Conservation (phyloP, 2,329 filamentous ascomycete genomes). For the Monosporascus sp. region DNA sequence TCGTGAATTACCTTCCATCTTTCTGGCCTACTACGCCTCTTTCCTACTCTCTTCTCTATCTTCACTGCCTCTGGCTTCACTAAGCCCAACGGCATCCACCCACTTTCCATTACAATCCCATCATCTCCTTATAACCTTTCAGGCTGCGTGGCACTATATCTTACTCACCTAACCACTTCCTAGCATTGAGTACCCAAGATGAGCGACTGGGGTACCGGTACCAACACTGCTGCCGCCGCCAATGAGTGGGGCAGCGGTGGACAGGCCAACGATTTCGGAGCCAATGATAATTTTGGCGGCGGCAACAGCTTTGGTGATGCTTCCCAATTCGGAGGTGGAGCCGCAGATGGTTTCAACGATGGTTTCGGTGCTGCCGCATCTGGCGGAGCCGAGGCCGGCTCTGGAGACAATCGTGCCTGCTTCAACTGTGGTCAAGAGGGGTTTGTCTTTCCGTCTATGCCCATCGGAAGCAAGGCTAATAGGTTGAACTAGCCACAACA, state of each 20-base stretch:
- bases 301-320: constrained; percentile 3
- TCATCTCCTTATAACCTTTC: background rate
- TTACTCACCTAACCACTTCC: constrained; percentile 1
- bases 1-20: too few relatives aligned
- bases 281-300: constrained; percentile 9
- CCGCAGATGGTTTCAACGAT: constrained; percentile 2
- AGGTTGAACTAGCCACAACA: constrained; percentile 46
- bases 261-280: background rate
- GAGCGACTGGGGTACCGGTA: constrained; percentile 7
- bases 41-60: too few relatives aligned
- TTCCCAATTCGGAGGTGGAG: constrained; percentile 10
- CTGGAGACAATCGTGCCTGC: constrained; percentile 32
- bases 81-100: too few relatives aligned
- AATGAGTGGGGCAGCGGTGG: constrained; percentile 1
- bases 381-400: constrained; percentile 9
- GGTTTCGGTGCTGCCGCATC: constrained; percentile 2
- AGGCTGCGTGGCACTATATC: constrained; percentile 3
- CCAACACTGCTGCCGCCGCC: background rate
- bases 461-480: constrained; percentile 11
- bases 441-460: constrained; percentile 23
- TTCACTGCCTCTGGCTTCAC: too few relatives aligned
- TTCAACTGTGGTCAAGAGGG: constrained; percentile 55
- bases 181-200: constrained; percentile 6
- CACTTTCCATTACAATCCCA: background rate
- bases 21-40: too few relatives aligned